Base-by-base conservation (phyloP, 805 yeast genomes). In the Candida easanensis region DNA sequence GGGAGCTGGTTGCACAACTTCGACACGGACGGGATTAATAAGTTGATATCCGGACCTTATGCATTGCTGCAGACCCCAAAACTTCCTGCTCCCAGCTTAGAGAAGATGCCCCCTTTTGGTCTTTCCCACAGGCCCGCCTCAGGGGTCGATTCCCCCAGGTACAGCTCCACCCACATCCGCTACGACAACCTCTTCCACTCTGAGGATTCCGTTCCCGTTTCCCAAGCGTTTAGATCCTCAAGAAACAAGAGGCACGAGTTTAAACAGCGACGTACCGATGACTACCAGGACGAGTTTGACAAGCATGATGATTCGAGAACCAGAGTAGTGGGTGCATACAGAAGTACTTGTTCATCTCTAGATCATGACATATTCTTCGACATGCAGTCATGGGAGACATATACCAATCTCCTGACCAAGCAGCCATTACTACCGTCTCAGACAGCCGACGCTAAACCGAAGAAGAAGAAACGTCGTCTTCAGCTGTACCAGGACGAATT, bases 401-500 rank as follows among this genome's bases (percentile, higher is more conserved):
- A 16, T 9, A 5, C 11, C 34, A n/a, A 5, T 14, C 5, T 16
- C 16, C 20, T n/a, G 34, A 6, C 16, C 4, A 10, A 30, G 18
- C 19, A 16, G 19, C 8, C 8, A 19, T 14, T 15, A 30, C 19
- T 15, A 6, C 33, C 5, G 33, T 7, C 31, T 27, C 31, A 27
- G 33, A 13, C 19, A 30, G 33, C 18, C 7, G 19, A 16, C 7
- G 9, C 33, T 6, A 30, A 16, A 16, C 7, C 33, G 11, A 15
- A 17, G 8, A 30, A 13, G 13, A 30, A 20, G 53, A 52, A 23
- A 54, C 50, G 19, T 53, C 54, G 19, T 60, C 55, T 26, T 55
- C 57, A 15, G 62, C 55, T 14, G 47, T 52, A 15, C 25, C 82
- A 74, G 28, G 82, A 76, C 14, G 52, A 41, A 7, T 50, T 41